A percentile compares a stretch with the other conserved stretches of the same genome.
Conservation (phyloP, 2,329 filamentous ascomycete genomes). For the Escovopsis weberi region DNA sequence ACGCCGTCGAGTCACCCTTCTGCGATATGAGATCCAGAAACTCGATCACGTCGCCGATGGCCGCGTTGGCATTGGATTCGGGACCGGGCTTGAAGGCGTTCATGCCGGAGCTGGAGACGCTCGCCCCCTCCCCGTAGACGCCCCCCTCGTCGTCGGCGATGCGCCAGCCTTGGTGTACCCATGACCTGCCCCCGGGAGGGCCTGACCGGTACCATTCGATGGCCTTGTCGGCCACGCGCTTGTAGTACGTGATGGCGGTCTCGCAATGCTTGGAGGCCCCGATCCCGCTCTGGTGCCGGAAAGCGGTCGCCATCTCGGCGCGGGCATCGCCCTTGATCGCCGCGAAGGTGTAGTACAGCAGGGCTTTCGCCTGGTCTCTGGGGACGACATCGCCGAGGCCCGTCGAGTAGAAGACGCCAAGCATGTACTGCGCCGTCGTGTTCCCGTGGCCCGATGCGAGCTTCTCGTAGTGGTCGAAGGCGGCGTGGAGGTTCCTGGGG, state of each 20-base stretch:
- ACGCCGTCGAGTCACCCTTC: slow-evolving; percentile 78
- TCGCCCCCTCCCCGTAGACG: slow-evolving; percentile 90
- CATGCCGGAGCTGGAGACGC: slow-evolving; percentile 70
- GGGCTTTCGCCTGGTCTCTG: slow-evolving; percentile 76
- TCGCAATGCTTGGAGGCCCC: slow-evolving; percentile 79
- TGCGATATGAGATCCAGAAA: slow-evolving; percentile 83
- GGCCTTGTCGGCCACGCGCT: slow-evolving; percentile 83
- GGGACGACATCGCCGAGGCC: slow-evolving; percentile 71
- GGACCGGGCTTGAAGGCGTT: slow-evolving; percentile 62
- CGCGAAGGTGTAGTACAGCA: slow-evolving; percentile 90
- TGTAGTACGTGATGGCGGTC: slow-evolving; percentile 75
- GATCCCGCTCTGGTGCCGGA: slow-evolving; percentile 73
- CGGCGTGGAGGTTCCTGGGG: slow-evolving; percentile 63
- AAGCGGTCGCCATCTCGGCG: slow-evolving; percentile 88
- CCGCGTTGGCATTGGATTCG: slow-evolving; percentile 68
- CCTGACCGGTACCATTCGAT: slow-evolving; percentile 79
- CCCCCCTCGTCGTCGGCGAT: slow-evolving; percentile 85
- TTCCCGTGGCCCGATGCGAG: slow-evolving; percentile 70
- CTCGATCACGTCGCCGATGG: slow-evolving; percentile 85
- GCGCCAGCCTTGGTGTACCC: slow-evolving; percentile 65
- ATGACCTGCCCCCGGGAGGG: slow-evolving; percentile 70
- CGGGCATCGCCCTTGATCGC: slow-evolving; percentile 68
- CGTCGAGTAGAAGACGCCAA: slow-evolving; percentile 90
- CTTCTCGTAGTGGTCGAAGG: slow-evolving; percentile 68
- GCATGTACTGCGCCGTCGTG: slow-evolving; percentile 85